Percentiles rank a stretch among this genome's conserved stretches.
Conservation (phyloP, 2,329 filamentous ascomycete species). For the Trichocomaceae sp. region DNA sequence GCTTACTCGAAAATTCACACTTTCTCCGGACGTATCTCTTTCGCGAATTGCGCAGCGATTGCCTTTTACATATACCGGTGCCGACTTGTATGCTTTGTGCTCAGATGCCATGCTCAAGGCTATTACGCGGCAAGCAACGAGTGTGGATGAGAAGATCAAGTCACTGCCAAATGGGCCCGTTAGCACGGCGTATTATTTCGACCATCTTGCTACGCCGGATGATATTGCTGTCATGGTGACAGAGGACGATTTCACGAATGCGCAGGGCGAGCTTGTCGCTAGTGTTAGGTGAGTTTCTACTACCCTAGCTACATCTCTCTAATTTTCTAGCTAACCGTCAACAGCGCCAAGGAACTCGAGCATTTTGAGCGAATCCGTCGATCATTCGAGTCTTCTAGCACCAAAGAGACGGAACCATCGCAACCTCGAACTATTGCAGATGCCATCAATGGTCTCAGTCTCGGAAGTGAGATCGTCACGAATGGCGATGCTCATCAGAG, state of each 20-base stretch:
- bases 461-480: slow-evolving; percentile 19
- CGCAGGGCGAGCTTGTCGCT: slow-evolving; percentile 79
- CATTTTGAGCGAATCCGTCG: slow-evolving; percentile 83
- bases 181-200: slow-evolving; percentile 90
- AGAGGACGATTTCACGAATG: slow-evolving; percentile 78
- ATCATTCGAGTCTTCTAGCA: slow-evolving; percentile 63
- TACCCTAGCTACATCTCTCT: too few species aligned
- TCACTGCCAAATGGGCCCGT: slow-evolving; percentile 54
- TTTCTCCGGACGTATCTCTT: slow-evolving; percentile 73
- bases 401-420: slow-evolving; percentile 34
- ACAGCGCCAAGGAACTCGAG: slow-evolving; percentile 75
- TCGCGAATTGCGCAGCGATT: slow-evolving; percentile 65
- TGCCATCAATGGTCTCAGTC: slow-evolving; percentile 30
- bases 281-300: slow-evolving; percentile 57
- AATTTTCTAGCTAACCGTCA: slow-evolving; percentile 20
- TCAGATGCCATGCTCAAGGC: slow-evolving; percentile 99
- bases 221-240: slow-evolving; percentile 84
- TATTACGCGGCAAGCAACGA: slow-evolving; percentile 78
- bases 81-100: slow-evolving; percentile 94
- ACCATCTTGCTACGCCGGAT: slow-evolving; percentile 74
- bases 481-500: slow-evolving; percentile 23
- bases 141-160: slow-evolving; percentile 76
- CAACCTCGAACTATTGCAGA: slow-evolving; percentile 32
- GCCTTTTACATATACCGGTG: slow-evolving; percentile 94
- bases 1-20: slow-evolving; percentile 86